Percentiles rank a stretch among this genome's conserved stretches.
phyloP scores from a whole-genome alignment of 352 stramenopile genomes.

The Phytopythium vexans region DNA sequence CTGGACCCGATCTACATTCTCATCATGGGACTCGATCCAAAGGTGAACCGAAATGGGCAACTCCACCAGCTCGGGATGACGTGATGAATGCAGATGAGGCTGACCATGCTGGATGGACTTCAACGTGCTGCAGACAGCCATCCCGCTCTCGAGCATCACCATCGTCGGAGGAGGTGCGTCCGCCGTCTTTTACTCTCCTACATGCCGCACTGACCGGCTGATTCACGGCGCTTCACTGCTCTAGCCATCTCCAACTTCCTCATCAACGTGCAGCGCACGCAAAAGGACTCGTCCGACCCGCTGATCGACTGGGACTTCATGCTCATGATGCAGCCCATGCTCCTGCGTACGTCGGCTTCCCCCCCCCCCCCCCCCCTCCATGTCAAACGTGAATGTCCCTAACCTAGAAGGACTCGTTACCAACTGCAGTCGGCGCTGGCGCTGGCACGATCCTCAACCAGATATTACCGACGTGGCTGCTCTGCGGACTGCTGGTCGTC shows the following conservation, averaged over 20 bases:
- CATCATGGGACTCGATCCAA: conserved; percentile 90
- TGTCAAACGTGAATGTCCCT: not conserved
- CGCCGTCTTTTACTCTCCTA: not conserved
- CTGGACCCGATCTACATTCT: conserved; percentile 97
- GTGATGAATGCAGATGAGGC: too few species aligned
- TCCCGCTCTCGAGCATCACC: conserved; percentile 95
- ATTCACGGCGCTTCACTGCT: not conserved
- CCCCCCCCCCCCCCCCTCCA: too few species aligned
- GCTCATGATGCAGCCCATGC: conserved; percentile 94
- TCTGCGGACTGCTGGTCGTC: conserved; percentile 89
- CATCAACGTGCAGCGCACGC: conserved; percentile 88
- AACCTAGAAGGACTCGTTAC: not conserved
- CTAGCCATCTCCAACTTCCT: conserved; percentile 90
- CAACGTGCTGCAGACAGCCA: conserved; percentile 59
- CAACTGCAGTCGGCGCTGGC: conserved; percentile 45
- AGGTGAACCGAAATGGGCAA: conserved; percentile 17
- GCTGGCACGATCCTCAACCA: conserved; percentile 91
- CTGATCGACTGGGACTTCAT: conserved; percentile 98
- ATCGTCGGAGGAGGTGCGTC: conserved; percentile 86
- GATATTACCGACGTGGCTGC: conserved; percentile 84
- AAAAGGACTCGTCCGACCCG: conserved; percentile 83
- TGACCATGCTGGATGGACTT: not conserved
- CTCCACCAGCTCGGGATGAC: too few species aligned
- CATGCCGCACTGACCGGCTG: not conserved
- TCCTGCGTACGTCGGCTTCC: conserved; percentile 43